These are phyloP conservation scores for Xylaria bambusicola DNA, from an alignment of 495 filamentous ascomycete genomes.

Conservation along the genomic window DNA sequence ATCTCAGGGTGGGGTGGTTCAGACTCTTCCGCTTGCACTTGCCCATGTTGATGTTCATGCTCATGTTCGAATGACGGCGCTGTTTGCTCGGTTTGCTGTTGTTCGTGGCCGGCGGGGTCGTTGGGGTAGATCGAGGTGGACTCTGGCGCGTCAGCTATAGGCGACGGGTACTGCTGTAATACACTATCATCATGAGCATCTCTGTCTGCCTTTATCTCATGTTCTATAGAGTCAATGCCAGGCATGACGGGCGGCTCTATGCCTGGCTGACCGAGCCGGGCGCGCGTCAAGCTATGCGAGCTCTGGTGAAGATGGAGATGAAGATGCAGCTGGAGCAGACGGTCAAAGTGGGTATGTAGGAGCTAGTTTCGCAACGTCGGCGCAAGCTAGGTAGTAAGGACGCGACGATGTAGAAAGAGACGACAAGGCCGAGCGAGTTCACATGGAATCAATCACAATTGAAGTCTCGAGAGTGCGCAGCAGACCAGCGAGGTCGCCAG, in stretches of 20 bases:
- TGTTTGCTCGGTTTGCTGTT: neutral
- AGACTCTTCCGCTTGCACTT: constrained; percentile 20
- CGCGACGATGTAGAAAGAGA: neutral
- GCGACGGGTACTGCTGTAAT: constrained; percentile 25
- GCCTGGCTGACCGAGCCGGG: constrained; percentile 14
- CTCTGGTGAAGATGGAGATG: constrained; percentile 13
- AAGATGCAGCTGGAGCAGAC: constrained; percentile 11
- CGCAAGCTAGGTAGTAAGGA: neutral
- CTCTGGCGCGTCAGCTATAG: constrained; percentile 25
- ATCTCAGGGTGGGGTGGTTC: constrained; percentile 34
- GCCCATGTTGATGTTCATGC: constrained; percentile 1
- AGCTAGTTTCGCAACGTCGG: constrained; percentile 3
- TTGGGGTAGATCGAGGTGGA: constrained; percentile 14
- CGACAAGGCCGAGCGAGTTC: constrained; percentile 6
- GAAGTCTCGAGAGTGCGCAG: constrained; percentile 1
- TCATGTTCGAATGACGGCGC: neutral
- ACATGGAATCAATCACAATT: constrained; percentile 12
- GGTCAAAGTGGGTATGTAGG: neutral
- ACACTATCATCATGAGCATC: constrained; percentile 23
- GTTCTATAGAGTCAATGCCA: constrained; percentile 30
- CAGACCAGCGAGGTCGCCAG: constrained; percentile 8
- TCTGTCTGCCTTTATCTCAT: constrained; percentile 26
- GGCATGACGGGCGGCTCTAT: constrained; percentile 26
- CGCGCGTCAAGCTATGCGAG: constrained; percentile 21
- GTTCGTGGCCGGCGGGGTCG: constrained; percentile 18